Evolutionary conservation across 768 basidiomycete genomes (phyloP).

Genomic region (Tremella fuciformis): DNA sequence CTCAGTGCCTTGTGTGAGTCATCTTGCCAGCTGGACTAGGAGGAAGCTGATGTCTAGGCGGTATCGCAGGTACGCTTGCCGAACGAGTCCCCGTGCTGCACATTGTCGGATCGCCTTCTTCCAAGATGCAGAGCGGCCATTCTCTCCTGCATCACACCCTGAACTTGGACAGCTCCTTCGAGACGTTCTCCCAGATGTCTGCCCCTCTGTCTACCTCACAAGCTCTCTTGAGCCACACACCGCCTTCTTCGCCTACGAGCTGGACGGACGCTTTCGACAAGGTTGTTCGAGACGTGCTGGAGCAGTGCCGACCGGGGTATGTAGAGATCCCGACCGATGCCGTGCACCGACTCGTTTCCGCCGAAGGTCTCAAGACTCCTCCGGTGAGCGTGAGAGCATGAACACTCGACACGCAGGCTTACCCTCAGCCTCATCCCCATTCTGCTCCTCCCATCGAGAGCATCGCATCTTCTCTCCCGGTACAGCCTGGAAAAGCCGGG

Average conservation of each 20-base stretch:
- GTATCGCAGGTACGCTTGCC: constrained; percentile 63
- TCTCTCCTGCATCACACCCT: constrained; percentile 85
- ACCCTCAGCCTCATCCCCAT: constrained; percentile 44
- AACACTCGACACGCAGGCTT: not conserved
- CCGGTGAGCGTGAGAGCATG: constrained; percentile 54
- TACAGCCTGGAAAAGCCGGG: constrained; percentile 13
- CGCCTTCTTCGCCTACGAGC: constrained; percentile 55
- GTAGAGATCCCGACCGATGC: constrained; percentile 81
- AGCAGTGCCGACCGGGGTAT: constrained; percentile 79
- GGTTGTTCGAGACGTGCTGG: constrained; percentile 60
- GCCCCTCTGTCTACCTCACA: constrained; percentile 72
- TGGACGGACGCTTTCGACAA: constrained; percentile 68
- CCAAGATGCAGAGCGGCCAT: constrained; percentile 57
- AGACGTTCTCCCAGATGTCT: constrained; percentile 73
- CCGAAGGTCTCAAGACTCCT: constrained; percentile 63
- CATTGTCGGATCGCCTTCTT: constrained; percentile 78
- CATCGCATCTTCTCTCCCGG: constrained; percentile 13
- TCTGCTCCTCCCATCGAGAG: constrained; percentile 44
- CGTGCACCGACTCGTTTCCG: constrained; percentile 65
- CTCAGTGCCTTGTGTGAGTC: constrained; percentile 64
- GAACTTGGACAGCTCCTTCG: constrained; percentile 71
- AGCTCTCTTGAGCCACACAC: constrained; percentile 59
- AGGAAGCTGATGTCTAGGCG: constrained; percentile 61
- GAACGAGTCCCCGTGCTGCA: constrained; percentile 90
- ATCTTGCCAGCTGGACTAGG: constrained; percentile 35